A percentile compares a stretch with the other conserved stretches of the same genome.
Evolutionary conservation across 1,284 basidiomycete species (phyloP).

Genomic region (Malassezia sympodialis): DNA sequence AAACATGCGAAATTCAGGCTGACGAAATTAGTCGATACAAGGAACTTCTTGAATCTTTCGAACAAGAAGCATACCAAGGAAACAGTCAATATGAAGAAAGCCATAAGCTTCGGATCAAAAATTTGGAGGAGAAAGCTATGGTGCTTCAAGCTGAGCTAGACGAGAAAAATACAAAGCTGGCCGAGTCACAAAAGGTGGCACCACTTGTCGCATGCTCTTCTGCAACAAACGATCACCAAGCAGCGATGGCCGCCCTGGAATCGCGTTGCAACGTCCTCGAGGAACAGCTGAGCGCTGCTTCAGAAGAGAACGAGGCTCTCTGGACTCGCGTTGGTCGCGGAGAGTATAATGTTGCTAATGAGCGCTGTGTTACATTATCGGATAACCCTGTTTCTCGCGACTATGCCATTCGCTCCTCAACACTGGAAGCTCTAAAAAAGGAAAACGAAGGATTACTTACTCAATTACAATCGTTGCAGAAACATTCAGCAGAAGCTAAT

Average conservation of each 20-base stretch:
- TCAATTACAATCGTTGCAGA: slow-evolving; percentile 19
- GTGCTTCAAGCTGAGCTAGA: not conserved
- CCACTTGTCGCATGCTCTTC: not conserved
- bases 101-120: slow-evolving; percentile 32
- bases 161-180: not conserved
- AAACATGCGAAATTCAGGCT: slow-evolving; percentile 12
- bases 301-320: slow-evolving; percentile 64
- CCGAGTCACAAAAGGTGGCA: not conserved
- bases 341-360: slow-evolving; percentile 62
- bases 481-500: slow-evolving; percentile 1
- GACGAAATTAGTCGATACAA: slow-evolving; percentile 27
- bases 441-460: slow-evolving; percentile 56
- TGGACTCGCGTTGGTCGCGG: slow-evolving; percentile 56
- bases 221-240: slow-evolving; percentile 2
- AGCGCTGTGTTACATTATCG: slow-evolving; percentile 60
- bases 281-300: slow-evolving; percentile 57
- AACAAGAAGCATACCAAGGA: slow-evolving; percentile 33
- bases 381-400: slow-evolving; percentile 68
- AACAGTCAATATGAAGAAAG: slow-evolving; percentile 29
- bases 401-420: slow-evolving; percentile 60
- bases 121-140: slow-evolving; percentile 30
- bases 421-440: slow-evolving; percentile 59
- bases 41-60: slow-evolving; percentile 23
- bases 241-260: slow-evolving; percentile 11
- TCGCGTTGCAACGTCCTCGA: slow-evolving; percentile 28